Evolutionary conservation across 805 yeast species (phyloP).

Genomic region (Lachancea dasiensis): DNA sequence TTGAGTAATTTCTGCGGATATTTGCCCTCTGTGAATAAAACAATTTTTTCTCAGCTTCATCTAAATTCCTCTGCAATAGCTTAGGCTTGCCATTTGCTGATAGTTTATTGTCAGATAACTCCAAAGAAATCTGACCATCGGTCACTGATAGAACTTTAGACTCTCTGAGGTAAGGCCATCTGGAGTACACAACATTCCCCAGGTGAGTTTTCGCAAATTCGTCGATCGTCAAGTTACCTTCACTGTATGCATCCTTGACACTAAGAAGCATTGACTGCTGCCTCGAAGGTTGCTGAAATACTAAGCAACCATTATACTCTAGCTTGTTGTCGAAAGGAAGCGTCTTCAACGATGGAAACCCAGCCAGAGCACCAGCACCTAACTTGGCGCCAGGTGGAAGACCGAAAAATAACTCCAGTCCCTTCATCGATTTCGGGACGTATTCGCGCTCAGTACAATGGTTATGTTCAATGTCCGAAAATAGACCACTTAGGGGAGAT

Average conservation of each 20-base stretch:
- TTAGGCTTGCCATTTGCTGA: constrained; percentile 28
- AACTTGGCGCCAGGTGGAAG: constrained; percentile 58
- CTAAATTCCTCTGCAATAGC: constrained; percentile 36
- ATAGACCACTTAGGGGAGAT: constrained; percentile 72
- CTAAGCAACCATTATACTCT: constrained; percentile 56
- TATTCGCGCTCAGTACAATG: constrained; percentile 65
- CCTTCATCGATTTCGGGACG: constrained; percentile 42
- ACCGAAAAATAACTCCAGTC: constrained; percentile 43
- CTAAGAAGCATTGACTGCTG: constrained; percentile 74
- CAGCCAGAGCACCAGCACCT: constrained; percentile 73
- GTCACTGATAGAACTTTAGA: constrained; percentile 59
- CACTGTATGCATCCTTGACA: constrained; percentile 46
- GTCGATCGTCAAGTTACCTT: constrained; percentile 46
- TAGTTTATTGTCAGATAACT: constrained; percentile 12
- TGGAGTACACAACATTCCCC: constrained; percentile 60
- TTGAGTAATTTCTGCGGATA: constrained; percentile 39
- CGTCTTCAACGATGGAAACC: constrained; percentile 81
- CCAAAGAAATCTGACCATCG: constrained; percentile 48
- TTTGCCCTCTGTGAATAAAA: constrained; percentile 39
- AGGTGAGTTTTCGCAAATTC: constrained; percentile 61
- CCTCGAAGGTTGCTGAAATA: constrained; percentile 80
- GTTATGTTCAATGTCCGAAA: constrained; percentile 72
- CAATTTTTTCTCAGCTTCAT: constrained; percentile 41
- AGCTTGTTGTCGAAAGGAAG: constrained; percentile 54
- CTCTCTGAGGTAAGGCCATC: constrained; percentile 91